A percentile compares a stretch with the other conserved stretches of the same genome.
These are phyloP conservation scores for Sordariomycetes sp. DNA, from an alignment of 2,329 filamentous ascomycete genomes.

Conservation along the genomic window DNA sequence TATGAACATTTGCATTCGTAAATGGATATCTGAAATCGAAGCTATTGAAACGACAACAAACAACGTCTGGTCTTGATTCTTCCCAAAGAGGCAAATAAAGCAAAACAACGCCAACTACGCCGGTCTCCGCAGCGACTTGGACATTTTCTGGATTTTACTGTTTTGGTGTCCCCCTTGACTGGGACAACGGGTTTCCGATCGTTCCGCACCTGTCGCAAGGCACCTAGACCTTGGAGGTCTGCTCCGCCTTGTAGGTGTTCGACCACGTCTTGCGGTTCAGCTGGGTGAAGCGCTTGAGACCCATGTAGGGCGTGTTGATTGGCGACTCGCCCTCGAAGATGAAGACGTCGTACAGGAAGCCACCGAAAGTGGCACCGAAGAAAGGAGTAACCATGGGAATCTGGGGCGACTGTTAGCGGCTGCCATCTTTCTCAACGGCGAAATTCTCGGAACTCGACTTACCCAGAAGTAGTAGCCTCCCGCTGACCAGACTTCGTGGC, in stretches of 20 bases:
- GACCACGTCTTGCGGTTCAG: conserved; percentile 25
- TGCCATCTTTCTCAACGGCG: neutral
- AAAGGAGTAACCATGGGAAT: conserved; percentile 67
- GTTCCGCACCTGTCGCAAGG: too few species aligned
- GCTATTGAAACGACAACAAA: too few species aligned
- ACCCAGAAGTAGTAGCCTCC: conserved; percentile 69
- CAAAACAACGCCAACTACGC: too few species aligned
- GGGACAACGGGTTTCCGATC: too few species aligned
- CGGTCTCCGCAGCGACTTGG: too few species aligned
- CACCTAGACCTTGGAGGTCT: conserved; percentile 3
- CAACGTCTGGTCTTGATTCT: too few species aligned
- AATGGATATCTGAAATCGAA: too few species aligned
- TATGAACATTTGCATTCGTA: too few species aligned
- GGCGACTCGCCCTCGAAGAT: conserved; percentile 63
- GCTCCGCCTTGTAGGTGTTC: conserved; percentile 16
- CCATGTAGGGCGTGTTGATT: conserved; percentile 58
- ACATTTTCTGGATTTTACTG: too few species aligned
- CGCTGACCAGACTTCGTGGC: conserved; percentile 54
- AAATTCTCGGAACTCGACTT: conserved; percentile 11
- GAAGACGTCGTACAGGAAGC: conserved; percentile 58
- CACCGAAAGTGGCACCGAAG: conserved; percentile 52
- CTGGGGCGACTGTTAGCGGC: conserved; percentile 21
- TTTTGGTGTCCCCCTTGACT: too few species aligned
- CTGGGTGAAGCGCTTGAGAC: conserved; percentile 41
- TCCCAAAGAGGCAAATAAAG: too few species aligned